Conservation (phyloP, 441 rosid species). For the Euphorbia celastroides region DNA sequence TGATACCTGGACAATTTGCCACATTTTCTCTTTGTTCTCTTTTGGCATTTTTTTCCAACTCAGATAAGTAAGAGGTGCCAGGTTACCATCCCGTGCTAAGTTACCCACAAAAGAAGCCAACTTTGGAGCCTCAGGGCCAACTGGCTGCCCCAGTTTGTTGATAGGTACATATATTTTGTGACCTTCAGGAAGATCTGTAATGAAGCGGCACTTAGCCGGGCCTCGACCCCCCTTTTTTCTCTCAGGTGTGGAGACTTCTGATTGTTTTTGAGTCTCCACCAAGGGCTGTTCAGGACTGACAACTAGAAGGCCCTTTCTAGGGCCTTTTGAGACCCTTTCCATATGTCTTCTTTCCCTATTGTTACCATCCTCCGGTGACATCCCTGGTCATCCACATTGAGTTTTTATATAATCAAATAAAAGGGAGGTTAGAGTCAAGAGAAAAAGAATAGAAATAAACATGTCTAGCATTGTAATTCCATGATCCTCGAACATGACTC, state of each 20-base stretch:
- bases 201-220: slow-evolving; percentile 24
- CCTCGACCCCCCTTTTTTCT: slow-evolving; percentile 27
- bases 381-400: slow-evolving; percentile 17
- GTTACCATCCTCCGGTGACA: slow-evolving; percentile 10
- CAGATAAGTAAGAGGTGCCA: slow-evolving; percentile 31
- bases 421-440: background rate
- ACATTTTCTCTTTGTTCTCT: slow-evolving; percentile 29
- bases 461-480: slow-evolving; percentile 6
- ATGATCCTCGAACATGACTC: background rate
- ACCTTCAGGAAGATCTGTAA: slow-evolving; percentile 27
- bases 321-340: slow-evolving; percentile 9
- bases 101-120: slow-evolving; percentile 32
- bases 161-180: slow-evolving; percentile 25
- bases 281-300: slow-evolving; percentile 12
- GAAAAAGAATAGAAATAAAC: background rate
- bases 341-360: slow-evolving; percentile 17
- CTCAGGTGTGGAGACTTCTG: background rate
- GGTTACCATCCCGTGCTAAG: slow-evolving; percentile 34
- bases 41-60: slow-evolving; percentile 31
- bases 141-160: slow-evolving; percentile 34
- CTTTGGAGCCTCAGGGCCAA: slow-evolving; percentile 31
- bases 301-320: slow-evolving; percentile 13
- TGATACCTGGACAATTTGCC: slow-evolving; percentile 33
- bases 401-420: background rate
- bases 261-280: slow-evolving; percentile 1